phyloP scores from a whole-genome alignment of 1,284 basidiomycete genomes.

The Marasmius tenuissimus region DNA sequence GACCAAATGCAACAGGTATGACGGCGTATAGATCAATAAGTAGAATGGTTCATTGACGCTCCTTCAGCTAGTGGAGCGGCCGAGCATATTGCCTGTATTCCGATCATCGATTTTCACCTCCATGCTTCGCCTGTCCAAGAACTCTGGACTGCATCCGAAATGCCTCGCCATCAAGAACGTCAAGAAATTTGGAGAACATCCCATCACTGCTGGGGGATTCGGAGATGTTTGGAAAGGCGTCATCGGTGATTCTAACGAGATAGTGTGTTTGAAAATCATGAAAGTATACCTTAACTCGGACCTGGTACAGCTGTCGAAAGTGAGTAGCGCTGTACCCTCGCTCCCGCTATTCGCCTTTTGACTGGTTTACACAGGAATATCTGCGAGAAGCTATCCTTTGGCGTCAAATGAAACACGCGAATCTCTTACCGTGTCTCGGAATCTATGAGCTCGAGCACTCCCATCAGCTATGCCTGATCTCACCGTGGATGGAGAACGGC shows the following conservation, averaged over 20 bases:
- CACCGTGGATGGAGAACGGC: slow-evolving; percentile 34
- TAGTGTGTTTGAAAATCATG: slow-evolving; percentile 4
- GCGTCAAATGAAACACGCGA: background rate
- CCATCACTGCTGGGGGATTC: background rate
- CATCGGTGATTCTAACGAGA: background rate
- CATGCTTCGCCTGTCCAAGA: background rate
- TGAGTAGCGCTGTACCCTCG: background rate
- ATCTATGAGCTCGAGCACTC: background rate
- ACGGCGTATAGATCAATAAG: background rate
- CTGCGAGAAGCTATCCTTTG: background rate
- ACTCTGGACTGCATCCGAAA: background rate
- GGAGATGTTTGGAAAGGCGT: slow-evolving; percentile 1
- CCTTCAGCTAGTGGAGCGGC: background rate
- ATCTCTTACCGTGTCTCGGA: background rate
- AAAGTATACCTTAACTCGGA: slow-evolving; percentile 2
- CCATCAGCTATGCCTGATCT: slow-evolving; percentile 8
- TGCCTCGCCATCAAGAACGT: background rate
- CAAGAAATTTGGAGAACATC: background rate
- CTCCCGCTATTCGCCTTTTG: background rate
- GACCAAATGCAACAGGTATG: background rate
- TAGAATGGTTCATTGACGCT: background rate
- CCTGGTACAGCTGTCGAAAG: background rate
- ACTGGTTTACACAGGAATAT: background rate
- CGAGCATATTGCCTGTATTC: background rate
- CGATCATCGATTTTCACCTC: background rate